A percentile compares a stretch with the other conserved stretches of the same genome.
Conservation (phyloP, 371 early-diverging fungal genomes). For the Dinochytrium kinnereticum region DNA sequence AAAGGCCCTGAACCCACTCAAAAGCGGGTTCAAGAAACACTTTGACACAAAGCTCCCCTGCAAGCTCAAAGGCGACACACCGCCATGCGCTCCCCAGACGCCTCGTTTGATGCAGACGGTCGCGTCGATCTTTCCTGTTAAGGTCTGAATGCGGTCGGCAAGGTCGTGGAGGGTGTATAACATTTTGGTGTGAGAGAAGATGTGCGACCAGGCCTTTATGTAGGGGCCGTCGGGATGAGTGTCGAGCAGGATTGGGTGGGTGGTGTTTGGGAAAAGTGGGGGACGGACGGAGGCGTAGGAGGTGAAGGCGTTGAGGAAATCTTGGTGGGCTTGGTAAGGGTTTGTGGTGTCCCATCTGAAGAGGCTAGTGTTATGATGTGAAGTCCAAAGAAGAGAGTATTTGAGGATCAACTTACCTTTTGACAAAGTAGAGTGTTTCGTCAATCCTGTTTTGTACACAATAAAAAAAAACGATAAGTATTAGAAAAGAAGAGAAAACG, state of each 20-base stretch:
- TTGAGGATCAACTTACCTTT: neutral
- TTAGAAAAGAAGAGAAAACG: too few species aligned
- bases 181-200: slow-evolving; percentile 15
- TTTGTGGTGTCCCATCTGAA: slow-evolving; percentile 34
- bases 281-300: slow-evolving; percentile 24
- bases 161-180: slow-evolving; percentile 16
- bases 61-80: slow-evolving; percentile 2
- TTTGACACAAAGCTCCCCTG: neutral
- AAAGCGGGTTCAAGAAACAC: slow-evolving; percentile 8
- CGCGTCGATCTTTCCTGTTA: neutral
- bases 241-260: slow-evolving; percentile 27
- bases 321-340: slow-evolving; percentile 35
- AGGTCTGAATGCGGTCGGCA: neutral
- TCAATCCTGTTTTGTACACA: neutral
- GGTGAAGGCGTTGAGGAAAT: slow-evolving; percentile 29
- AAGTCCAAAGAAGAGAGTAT: neutral
- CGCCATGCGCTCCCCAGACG: neutral
- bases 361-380: neutral
- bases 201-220: slow-evolving; percentile 23
- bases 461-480: neutral
- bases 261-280: slow-evolving; percentile 4
- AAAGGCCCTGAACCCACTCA: slow-evolving; percentile 25
- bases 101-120: neutral
- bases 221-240: slow-evolving; percentile 24
- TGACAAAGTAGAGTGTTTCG: neutral